Percentiles rank a stretch among this genome's conserved stretches.
These are phyloP conservation scores for Alternaria gansuensis DNA, from an alignment of 2,329 filamentous ascomycete species.

Conservation along the genomic window DNA sequence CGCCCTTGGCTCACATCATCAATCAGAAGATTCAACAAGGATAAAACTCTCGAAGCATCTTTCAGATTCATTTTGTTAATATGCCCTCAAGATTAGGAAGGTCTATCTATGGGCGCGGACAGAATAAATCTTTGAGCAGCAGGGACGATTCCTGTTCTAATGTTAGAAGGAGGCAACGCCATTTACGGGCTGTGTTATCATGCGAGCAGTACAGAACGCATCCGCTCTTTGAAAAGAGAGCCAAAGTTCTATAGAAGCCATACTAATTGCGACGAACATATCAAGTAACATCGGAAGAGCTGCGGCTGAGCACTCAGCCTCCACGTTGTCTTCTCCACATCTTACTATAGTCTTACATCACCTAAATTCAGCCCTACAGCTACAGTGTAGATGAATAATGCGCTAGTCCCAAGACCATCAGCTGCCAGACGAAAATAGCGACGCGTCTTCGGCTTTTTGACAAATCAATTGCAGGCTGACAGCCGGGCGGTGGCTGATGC, in stretches of 20 bases:
- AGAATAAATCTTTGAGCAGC: neutral
- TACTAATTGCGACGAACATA: neutral
- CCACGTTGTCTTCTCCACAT: constrained; percentile 3
- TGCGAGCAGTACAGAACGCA: neutral
- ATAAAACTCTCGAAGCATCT: neutral
- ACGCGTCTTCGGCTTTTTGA: neutral
- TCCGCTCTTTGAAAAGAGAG: neutral
- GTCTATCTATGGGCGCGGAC: neutral
- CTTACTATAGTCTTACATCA: constrained; percentile 3
- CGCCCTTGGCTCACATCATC: neutral
- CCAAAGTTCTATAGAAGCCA: neutral
- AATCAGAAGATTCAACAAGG: neutral
- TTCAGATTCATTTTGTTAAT: neutral
- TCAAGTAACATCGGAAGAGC: neutral
- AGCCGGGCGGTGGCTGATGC: constrained; percentile 6
- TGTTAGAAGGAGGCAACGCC: neutral
- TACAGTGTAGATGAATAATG: neutral
- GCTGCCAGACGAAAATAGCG: constrained; percentile 10
- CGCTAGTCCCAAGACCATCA: neutral
- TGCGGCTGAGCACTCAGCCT: constrained; percentile 7
- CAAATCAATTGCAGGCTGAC: constrained; percentile 8
- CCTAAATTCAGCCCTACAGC: neutral
- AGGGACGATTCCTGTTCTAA: neutral
- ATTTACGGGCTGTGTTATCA: neutral
- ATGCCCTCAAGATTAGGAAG: neutral